These are phyloP conservation scores for Penicillium concentricum DNA, from an alignment of 2,329 filamentous ascomycete species.

Conservation along the genomic window DNA sequence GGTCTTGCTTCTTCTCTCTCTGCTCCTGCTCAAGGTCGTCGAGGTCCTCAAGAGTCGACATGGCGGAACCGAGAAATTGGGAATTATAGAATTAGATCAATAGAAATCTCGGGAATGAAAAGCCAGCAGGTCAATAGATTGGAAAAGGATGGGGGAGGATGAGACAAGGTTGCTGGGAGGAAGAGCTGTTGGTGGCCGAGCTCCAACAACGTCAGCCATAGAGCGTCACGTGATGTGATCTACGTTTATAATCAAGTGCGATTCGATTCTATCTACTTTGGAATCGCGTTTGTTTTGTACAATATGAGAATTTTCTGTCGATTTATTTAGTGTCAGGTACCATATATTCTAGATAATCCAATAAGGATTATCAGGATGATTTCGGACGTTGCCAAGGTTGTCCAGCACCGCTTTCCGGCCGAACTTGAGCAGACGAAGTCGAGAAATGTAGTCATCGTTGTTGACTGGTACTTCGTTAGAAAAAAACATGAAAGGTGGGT, in stretches of 20 bases:
- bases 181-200: constrained; percentile 30
- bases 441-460: constrained; percentile 76
- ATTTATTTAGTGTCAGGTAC: not conserved
- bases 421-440: constrained; percentile 71
- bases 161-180: constrained; percentile 22
- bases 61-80: constrained; percentile 38
- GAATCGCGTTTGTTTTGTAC: not conserved
- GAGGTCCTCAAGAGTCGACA: constrained; percentile 91
- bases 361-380: constrained; percentile 6
- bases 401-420: constrained; percentile 37
- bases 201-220: constrained; percentile 38
- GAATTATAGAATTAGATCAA: constrained; percentile 7
- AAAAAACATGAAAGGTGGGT: not conserved
- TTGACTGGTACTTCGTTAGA: constrained; percentile 55
- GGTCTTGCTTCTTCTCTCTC: constrained; percentile 68
- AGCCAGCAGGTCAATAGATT: constrained; percentile 5
- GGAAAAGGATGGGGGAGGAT: constrained; percentile 12
- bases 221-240: constrained; percentile 30
- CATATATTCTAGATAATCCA: constrained; percentile 7
- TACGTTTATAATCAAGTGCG: constrained; percentile 10
- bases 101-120: not conserved
- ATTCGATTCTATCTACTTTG: not conserved
- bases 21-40: constrained; percentile 81
- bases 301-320: not conserved
- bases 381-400: constrained; percentile 27